Conservation (phyloP, 169 alveolate species). For the Plasmodium knowlesi region DNA sequence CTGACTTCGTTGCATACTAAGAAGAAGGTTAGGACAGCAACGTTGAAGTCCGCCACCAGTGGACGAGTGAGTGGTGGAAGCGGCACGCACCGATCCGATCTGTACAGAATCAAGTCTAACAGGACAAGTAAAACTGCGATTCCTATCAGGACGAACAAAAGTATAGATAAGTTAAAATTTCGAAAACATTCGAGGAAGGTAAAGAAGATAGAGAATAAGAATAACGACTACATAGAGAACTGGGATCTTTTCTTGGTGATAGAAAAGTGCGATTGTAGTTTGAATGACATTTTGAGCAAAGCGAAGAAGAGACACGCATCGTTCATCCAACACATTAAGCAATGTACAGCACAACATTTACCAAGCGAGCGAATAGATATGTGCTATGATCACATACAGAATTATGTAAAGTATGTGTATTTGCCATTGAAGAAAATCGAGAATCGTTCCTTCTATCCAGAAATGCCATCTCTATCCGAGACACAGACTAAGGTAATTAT, state of each 20-base stretch:
- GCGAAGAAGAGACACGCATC: slow-evolving; percentile 15
- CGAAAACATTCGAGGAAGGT: slow-evolving; percentile 32
- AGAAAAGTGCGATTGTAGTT: slow-evolving; percentile 69
- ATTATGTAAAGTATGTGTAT: slow-evolving; percentile 63
- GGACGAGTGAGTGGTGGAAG: neutral
- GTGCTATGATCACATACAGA: slow-evolving; percentile 48
- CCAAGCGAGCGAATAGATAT: slow-evolving; percentile 42
- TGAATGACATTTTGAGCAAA: slow-evolving; percentile 50
- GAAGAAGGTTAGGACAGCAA: slow-evolving; percentile 4
- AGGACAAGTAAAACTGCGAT: no score
- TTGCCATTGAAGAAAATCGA: slow-evolving; percentile 42
- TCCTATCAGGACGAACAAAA: neutral
- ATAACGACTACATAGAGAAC: slow-evolving; percentile 50
- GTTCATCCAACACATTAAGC: slow-evolving; percentile 35
- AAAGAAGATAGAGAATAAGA: slow-evolving; percentile 52
- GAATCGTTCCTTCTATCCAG: slow-evolving; percentile 40
- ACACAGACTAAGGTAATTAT: slow-evolving; percentile 82
- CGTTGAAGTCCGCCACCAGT: neutral
- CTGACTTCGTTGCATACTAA: neutral
- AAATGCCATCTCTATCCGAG: slow-evolving; percentile 83
- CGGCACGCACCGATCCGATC: neutral
- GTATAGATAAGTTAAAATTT: slow-evolving; percentile 42
- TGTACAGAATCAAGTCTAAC: no score
- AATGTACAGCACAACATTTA: slow-evolving; percentile 31
- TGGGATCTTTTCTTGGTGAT: slow-evolving; percentile 67